Base-by-base conservation (phyloP, 2,329 filamentous ascomycete species). In the Chrysoporthe austroafricana region DNA sequence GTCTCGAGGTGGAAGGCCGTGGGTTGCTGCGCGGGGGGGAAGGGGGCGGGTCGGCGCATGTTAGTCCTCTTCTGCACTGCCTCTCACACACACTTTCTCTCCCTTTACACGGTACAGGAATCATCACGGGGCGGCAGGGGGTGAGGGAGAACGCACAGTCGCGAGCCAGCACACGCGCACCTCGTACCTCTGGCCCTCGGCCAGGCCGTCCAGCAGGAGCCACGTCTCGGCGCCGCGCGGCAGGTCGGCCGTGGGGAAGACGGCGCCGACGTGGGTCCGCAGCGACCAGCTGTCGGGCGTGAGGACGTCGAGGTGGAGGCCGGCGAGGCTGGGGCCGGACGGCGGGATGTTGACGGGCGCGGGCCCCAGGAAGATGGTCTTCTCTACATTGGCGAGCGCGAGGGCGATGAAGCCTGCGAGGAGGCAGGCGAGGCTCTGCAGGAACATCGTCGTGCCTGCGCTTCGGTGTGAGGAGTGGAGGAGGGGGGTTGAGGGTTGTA, bases 101-200 rank as follows among this genome's bases (percentile, higher is more conserved):
- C n/a, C 32, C 11, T 58, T n/a, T 43, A 26, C 26, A 26, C 2
- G 26, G 26, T 26, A 26, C 26, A 26, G 26, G 26, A 26, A 26
- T 26, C 26, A 26, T 26, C 26, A 26, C 2, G 26, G 26, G 14
- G 34, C 32, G 13, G 14, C 32, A 48, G 14, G 44, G 18, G 26
- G 7, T n/a, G 36, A 63, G 63, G 32, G 9, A 60, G 56, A 43
- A 85, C 91, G 79, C 85, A 97, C 95, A 69, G 91, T 96, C 52
- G 96, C 96, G 69, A 93, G 85, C 94, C 95, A 99, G 81, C 95
- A 98, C 69, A 97, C 85, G 65, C 96, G 89, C 61, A 97, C 86
- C 82, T 99, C 96, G 83, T 98, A 97, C 72, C 94, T 87, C 74
- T 91, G 90, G 13, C 88, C 87, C 46, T 88, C 85, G n/a, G 80